Evolutionary conservation across 2,329 filamentous ascomycete genomes (phyloP).

Genomic region (Xylariaceae sp.): DNA sequence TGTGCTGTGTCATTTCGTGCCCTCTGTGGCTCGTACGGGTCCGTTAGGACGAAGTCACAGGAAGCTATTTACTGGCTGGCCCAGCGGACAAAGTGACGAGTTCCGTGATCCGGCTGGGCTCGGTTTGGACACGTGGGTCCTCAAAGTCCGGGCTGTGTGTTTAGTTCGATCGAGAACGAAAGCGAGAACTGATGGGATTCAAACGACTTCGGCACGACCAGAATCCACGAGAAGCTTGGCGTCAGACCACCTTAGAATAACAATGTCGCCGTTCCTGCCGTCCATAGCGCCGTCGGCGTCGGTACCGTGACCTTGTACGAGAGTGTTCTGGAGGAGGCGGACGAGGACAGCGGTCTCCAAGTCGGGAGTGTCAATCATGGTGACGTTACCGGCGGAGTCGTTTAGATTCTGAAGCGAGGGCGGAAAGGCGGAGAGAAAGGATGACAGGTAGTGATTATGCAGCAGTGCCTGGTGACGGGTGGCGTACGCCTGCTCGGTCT

Average conservation of each 20-base stretch:
- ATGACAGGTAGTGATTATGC: conserved; percentile 77
- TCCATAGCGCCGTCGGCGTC: conserved; percentile 60
- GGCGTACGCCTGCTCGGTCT: conserved; percentile 76
- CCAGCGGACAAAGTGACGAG: too few species aligned
- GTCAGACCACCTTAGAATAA: conserved; percentile 71
- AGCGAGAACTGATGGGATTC: conserved; percentile 27
- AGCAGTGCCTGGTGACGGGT: conserved; percentile 80
- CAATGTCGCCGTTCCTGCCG: conserved; percentile 58
- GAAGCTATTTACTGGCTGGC: too few species aligned
- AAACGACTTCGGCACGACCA: conserved; percentile 57
- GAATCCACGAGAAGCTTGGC: conserved; percentile 57
- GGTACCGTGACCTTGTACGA: conserved; percentile 58
- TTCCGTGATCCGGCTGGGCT: too few species aligned
- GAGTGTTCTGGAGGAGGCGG: conserved; percentile 60
- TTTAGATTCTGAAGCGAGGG: conserved; percentile 76
- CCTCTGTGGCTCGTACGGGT: too few species aligned
- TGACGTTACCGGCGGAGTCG: conserved; percentile 82
- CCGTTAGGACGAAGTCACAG: too few species aligned
- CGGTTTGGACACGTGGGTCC: too few species aligned
- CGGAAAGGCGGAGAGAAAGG: conserved; percentile 82
- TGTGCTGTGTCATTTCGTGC: too few species aligned
- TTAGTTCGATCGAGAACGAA: too few species aligned
- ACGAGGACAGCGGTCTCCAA: conserved; percentile 80
- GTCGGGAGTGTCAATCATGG: conserved; percentile 89
- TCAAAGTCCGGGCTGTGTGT: too few species aligned